These are phyloP conservation scores for Diospyros kaki DNA, from an alignment of 148 eudicot species.

Conservation along the genomic window DNA sequence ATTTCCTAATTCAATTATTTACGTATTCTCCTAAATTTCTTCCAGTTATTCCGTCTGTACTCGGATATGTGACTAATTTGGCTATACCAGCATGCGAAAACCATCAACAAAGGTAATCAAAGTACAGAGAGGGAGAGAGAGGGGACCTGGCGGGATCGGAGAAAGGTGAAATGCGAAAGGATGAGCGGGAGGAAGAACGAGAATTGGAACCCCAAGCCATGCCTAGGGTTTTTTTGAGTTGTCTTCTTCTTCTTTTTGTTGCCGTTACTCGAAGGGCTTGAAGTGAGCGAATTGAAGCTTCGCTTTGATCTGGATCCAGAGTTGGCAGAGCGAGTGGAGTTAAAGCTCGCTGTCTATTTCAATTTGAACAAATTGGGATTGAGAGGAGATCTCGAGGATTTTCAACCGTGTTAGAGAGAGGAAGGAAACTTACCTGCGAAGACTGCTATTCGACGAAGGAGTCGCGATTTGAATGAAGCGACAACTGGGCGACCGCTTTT, in stretches of 20 bases:
- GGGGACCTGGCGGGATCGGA: slow-evolving; percentile 72
- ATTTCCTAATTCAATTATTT: too few species aligned
- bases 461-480: background rate
- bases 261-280: slow-evolving; percentile 28
- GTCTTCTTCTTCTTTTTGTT: slow-evolving; percentile 35
- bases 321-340: slow-evolving; percentile 42
- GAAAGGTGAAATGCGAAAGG: slow-evolving; percentile 72
- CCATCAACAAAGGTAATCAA: background rate
- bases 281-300: slow-evolving; percentile 44
- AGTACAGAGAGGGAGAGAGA: too few species aligned
- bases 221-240: slow-evolving; percentile 91
- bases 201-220: slow-evolving; percentile 84
- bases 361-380: background rate
- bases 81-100: too few species aligned
- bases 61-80: too few species aligned
- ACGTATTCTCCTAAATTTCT: too few species aligned
- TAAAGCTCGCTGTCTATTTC: slow-evolving; percentile 36
- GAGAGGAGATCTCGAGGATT: background rate
- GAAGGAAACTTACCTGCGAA: slow-evolving; percentile 2
- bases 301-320: slow-evolving; percentile 58
- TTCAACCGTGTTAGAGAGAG: background rate
- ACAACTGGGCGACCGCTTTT: background rate
- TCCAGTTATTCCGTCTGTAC: too few species aligned
- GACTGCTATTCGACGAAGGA: background rate
- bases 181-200: slow-evolving; percentile 67